Conservation (phyloP, 495 filamentous ascomycete species). For the Penicillium psychrofluorescens region DNA sequence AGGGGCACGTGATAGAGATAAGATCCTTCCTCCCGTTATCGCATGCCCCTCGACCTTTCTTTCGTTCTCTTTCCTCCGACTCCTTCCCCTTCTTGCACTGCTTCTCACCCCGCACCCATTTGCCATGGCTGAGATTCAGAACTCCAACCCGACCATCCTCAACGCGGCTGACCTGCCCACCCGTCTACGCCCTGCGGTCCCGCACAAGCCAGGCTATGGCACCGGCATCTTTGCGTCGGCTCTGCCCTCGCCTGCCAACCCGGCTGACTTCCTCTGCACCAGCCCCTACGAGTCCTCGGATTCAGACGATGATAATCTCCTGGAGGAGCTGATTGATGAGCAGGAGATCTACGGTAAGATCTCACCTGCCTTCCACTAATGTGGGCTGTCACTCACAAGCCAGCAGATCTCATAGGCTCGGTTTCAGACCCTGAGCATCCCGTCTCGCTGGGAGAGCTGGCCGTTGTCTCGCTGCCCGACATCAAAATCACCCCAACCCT, state of each 20-base stretch:
- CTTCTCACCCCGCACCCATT: neutral
- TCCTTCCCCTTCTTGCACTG: neutral
- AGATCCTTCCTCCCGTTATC: too few species aligned
- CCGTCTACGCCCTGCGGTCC: slow-evolving; percentile 45
- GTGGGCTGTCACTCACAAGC: neutral
- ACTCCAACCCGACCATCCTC: slow-evolving; percentile 91
- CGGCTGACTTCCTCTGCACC: slow-evolving; percentile 21
- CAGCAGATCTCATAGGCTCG: slow-evolving; percentile 77
- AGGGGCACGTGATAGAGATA: too few species aligned
- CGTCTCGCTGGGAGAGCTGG: slow-evolving; percentile 81
- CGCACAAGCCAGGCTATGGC: slow-evolving; percentile 35
- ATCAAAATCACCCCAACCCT: slow-evolving; percentile 68
- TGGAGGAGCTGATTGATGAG: slow-evolving; percentile 80
- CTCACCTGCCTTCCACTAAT: slow-evolving; percentile 1
- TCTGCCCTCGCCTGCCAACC: slow-evolving; percentile 3
- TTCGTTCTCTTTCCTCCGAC: neutral
- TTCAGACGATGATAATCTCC: slow-evolving; percentile 53
- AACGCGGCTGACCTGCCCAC: slow-evolving; percentile 88
- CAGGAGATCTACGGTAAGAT: slow-evolving; percentile 88
- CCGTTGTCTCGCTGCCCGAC: slow-evolving; percentile 89
- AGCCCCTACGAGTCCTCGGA: slow-evolving; percentile 27
- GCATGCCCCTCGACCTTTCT: too few species aligned
- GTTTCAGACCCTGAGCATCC: slow-evolving; percentile 97
- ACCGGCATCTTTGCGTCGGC: slow-evolving; percentile 31
- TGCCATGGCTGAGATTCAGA: slow-evolving; percentile 55